Base-by-base conservation (phyloP, 495 filamentous ascomycete species). In the Achaetomiella virescens region DNA sequence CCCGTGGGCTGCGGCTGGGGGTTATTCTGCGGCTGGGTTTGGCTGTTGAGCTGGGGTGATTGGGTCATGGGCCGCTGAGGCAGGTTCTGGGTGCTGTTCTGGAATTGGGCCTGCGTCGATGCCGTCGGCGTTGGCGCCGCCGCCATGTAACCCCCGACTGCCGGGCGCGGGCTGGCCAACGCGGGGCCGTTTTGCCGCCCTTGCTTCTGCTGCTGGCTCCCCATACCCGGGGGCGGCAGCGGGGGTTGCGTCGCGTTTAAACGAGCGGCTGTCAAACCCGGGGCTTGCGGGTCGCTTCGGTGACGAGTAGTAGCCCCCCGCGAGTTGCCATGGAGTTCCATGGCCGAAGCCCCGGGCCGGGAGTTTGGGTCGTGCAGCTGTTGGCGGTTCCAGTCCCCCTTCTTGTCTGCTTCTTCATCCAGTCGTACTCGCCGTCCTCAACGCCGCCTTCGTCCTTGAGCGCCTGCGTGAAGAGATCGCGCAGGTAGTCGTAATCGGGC, bases 361-460 rank as follows among this genome's bases (percentile, higher is more conserved):
- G 78, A 80, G 69, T 86, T 87, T 66, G 84, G 81, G 72, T 83
- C 81, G 73, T 91, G 88, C 57, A 91, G 77, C 61, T 52, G 60
- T 31, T 62, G 58, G 46, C 86, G 84, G 24, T 89, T 87, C 44
- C 87, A 83, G 71, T 95, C 89, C 58, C 86, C 84, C 77, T 95
- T 95, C 63, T 87, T 88, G 73, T 97, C 58, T 91, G 91, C 69
- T 95, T 95, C 80, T 96, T 97, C 95, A 97, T 97, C 93, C 93
- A 99, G 72, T 99, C 93, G 69, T 97, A 99, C 67, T 99, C 95
- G 57, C 95, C 93, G 76, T 99, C 93, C 64, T 99, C 93, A 12
- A 97, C 87, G 61, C 95, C 91, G 37, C 91, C 91, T 6, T 87
- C 87, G 59, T 90, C 89, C 80, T 96, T 95, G 42, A 97, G 80